Conservation (phyloP, 306 rosid genomes). For the Vicia villosa region DNA sequence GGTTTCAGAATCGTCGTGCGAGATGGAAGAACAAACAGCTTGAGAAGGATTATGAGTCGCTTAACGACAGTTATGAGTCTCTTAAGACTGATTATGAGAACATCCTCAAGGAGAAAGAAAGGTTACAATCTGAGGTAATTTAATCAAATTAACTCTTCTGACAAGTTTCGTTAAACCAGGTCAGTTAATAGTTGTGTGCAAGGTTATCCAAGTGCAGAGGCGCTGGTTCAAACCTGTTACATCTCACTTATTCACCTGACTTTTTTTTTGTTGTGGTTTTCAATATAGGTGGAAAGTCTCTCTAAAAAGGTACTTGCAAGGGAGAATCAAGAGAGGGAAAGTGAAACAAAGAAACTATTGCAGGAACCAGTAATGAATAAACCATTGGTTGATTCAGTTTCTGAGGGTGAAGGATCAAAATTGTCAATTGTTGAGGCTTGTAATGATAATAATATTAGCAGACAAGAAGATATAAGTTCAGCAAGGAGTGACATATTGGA, state of each 20-base stretch:
- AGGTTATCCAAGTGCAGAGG: too few species aligned
- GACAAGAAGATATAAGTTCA: constrained; percentile 64
- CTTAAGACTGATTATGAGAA: constrained; percentile 61
- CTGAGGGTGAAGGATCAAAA: constrained; percentile 63
- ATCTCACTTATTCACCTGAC: too few species aligned
- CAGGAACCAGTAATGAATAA: constrained; percentile 34
- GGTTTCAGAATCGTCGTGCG: constrained; percentile 94
- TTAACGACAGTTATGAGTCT: constrained; percentile 51
- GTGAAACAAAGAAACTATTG: constrained; percentile 43
- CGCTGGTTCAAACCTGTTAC: too few species aligned
- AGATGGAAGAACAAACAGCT: constrained; percentile 83
- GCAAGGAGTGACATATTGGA: constrained; percentile 71
- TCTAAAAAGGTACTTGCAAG: constrained; percentile 48
- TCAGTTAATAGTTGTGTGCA: too few species aligned
- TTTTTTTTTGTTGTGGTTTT: not conserved
- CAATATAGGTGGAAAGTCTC: constrained; percentile 56
- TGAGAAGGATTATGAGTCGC: constrained; percentile 70
- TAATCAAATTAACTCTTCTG: not conserved
- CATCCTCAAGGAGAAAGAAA: constrained; percentile 65
- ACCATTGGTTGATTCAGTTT: constrained; percentile 39
- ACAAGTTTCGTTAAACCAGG: not conserved
- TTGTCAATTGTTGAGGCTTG: constrained; percentile 42
- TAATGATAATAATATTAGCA: constrained; percentile 36
- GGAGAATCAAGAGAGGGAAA: constrained; percentile 50
- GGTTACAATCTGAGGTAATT: constrained; percentile 62